Conservation (phyloP, 2,329 filamentous ascomycete genomes). For the Nigrospora oryzae region DNA sequence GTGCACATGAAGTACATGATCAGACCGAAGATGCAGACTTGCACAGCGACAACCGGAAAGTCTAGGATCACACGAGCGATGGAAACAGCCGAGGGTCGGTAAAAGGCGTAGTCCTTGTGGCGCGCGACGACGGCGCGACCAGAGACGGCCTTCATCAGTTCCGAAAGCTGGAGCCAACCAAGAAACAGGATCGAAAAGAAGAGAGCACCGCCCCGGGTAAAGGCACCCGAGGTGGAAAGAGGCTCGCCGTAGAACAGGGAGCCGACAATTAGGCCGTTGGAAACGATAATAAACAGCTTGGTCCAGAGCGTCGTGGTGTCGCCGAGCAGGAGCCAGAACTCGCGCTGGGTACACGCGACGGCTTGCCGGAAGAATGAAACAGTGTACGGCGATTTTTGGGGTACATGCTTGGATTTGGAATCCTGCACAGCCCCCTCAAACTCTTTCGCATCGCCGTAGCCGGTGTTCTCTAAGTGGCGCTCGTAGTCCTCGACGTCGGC, state of each 20-base stretch:
- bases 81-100: conserved; percentile 46
- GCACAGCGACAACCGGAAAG: conserved; percentile 52
- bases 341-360: conserved; percentile 57
- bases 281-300: conserved; percentile 71
- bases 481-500: conserved; percentile 47
- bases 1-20: conserved; percentile 73
- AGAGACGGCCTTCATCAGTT: conserved; percentile 69
- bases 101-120: conserved; percentile 40
- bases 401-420: conserved; percentile 59
- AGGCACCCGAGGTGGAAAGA: conserved; percentile 53
- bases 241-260: conserved; percentile 68
- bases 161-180: conserved; percentile 62
- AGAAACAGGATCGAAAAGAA: conserved; percentile 48
- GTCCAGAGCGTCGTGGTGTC: conserved; percentile 69
- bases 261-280: conserved; percentile 66
- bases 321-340: conserved; percentile 71
- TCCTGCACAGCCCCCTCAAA: conserved; percentile 60
- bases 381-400: conserved; percentile 66
- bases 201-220: conserved; percentile 37
- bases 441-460: conserved; percentile 51
- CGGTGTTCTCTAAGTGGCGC: conserved; percentile 37
- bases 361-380: conserved; percentile 68
- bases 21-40: conserved; percentile 60
- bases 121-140: conserved; percentile 52
- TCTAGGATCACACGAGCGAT: conserved; percentile 50